Percentiles rank a stretch among this genome's conserved stretches.
These are phyloP conservation scores for Sphagnum tenellum DNA, from an alignment of 225 moss, liverwort and hornwort species.

Conservation along the genomic window DNA sequence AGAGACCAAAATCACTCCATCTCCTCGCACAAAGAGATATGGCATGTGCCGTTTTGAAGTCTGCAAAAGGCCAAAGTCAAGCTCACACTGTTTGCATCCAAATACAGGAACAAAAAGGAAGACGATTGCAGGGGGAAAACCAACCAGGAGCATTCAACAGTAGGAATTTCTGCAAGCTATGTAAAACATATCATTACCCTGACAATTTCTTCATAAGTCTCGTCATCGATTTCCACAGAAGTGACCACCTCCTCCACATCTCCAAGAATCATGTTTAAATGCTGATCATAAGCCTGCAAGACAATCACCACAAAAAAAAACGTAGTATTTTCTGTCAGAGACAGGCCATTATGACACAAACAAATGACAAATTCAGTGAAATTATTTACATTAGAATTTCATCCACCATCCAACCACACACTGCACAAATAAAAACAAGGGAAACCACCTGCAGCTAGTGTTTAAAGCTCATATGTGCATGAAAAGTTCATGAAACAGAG, in stretches of 20 bases:
- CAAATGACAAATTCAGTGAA: too few relatives aligned
- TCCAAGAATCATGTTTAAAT: slow-evolving; percentile 96
- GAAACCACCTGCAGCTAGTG: too few relatives aligned
- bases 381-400: too few relatives aligned
- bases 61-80: slow-evolving; percentile 33
- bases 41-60: slow-evolving; percentile 81
- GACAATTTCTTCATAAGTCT: slow-evolving; percentile 99
- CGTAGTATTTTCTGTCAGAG: too few relatives aligned
- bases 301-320: not conserved
- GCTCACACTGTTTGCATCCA: not conserved
- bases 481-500: too few relatives aligned
- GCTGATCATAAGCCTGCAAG: slow-evolving; percentile 94
- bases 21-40: slow-evolving; percentile 97
- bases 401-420: too few relatives aligned
- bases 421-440: too few relatives aligned
- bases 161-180: not conserved
- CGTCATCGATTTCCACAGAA: slow-evolving; percentile 97
- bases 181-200: slow-evolving; percentile 38
- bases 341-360: too few relatives aligned
- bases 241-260: slow-evolving; percentile 97
- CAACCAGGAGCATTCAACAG: not conserved
- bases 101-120: not conserved
- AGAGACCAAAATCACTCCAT: slow-evolving; percentile 95
- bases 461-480: too few relatives aligned
- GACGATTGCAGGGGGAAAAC: not conserved